Evolutionary conservation across 345 rosid species (phyloP).

Genomic region (Rhodamnia rubescens): DNA sequence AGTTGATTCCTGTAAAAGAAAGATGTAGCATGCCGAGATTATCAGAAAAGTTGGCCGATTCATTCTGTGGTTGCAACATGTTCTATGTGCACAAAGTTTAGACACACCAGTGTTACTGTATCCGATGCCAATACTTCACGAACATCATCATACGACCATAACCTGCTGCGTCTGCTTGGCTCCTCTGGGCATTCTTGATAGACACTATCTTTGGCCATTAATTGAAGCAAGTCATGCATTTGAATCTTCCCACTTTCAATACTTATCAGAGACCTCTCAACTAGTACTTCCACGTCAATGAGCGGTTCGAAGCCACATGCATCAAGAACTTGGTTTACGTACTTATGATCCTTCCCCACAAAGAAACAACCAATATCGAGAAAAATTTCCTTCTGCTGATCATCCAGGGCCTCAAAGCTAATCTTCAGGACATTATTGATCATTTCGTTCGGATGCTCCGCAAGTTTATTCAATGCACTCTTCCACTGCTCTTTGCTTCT

Average conservation of each 20-base stretch:
- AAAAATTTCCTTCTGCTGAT: not conserved
- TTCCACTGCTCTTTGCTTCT: not conserved
- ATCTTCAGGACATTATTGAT: not conserved
- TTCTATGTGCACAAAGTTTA: not conserved
- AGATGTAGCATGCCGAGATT: not conserved
- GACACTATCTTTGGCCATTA: slow-evolving; percentile 13
- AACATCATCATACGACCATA: slow-evolving; percentile 10
- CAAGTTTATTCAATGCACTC: not conserved
- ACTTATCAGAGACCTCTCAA: slow-evolving; percentile 1
- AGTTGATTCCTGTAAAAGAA: slow-evolving; percentile 4
- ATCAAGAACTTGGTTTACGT: not conserved
- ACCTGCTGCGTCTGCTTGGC: slow-evolving; percentile 6
- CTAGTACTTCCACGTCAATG: not conserved
- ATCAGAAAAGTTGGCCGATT: not conserved
- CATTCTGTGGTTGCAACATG: not conserved
- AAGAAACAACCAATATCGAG: slow-evolving; percentile 14
- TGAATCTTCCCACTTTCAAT: not conserved
- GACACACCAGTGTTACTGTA: not conserved
- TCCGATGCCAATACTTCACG: not conserved
- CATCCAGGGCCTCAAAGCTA: not conserved
- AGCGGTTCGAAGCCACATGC: not conserved
- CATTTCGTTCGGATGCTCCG: not conserved
- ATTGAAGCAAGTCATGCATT: slow-evolving; percentile 14
- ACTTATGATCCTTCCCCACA: not conserved
- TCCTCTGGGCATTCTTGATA: slow-evolving; percentile 2